phyloP scores from a whole-genome alignment of 2,329 filamentous ascomycete species.

The Epichloe festucae region DNA sequence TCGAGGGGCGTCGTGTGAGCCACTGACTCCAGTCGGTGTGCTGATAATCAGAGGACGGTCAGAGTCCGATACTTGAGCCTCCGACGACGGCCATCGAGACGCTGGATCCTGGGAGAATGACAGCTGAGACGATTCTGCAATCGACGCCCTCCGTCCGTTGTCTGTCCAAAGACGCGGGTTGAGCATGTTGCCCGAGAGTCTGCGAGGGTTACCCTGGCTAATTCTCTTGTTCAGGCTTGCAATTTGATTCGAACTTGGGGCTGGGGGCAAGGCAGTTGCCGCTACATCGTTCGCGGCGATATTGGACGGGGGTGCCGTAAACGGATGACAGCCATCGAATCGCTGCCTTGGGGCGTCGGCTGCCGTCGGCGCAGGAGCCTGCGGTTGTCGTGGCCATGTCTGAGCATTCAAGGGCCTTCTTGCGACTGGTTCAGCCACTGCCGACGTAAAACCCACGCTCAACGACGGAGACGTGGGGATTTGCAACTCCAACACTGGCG shows the following conservation, averaged over 20 bases:
- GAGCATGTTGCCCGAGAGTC: slow-evolving; percentile 29
- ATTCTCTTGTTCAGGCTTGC: slow-evolving; percentile 24
- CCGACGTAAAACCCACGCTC: slow-evolving; percentile 1
- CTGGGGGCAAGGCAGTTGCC: slow-evolving; percentile 22
- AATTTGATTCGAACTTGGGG: slow-evolving; percentile 26
- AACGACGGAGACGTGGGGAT: slow-evolving; percentile 13
- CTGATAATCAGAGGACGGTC: slow-evolving; percentile 49
- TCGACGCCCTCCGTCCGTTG: neutral
- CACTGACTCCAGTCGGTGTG: slow-evolving; percentile 41
- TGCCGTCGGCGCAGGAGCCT: slow-evolving; percentile 13
- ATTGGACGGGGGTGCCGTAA: slow-evolving; percentile 26
- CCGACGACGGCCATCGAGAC: neutral
- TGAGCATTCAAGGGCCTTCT: slow-evolving; percentile 22
- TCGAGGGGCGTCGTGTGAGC: slow-evolving; percentile 35
- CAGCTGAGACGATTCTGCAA: neutral
- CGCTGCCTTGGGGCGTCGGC: slow-evolving; percentile 5
- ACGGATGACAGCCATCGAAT: slow-evolving; percentile 22
- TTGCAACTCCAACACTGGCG: slow-evolving; percentile 15
- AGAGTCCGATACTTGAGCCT: slow-evolving; percentile 15
- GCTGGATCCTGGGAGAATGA: neutral
- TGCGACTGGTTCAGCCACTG: slow-evolving; percentile 9
- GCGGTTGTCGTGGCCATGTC: slow-evolving; percentile 34
- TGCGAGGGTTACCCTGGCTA: slow-evolving; percentile 25
- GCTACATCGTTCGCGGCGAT: slow-evolving; percentile 19
- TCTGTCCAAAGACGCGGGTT: slow-evolving; percentile 6